Evolutionary conservation across 805 yeast genomes (phyloP).

Genomic region (Ogataea kodamae): DNA sequence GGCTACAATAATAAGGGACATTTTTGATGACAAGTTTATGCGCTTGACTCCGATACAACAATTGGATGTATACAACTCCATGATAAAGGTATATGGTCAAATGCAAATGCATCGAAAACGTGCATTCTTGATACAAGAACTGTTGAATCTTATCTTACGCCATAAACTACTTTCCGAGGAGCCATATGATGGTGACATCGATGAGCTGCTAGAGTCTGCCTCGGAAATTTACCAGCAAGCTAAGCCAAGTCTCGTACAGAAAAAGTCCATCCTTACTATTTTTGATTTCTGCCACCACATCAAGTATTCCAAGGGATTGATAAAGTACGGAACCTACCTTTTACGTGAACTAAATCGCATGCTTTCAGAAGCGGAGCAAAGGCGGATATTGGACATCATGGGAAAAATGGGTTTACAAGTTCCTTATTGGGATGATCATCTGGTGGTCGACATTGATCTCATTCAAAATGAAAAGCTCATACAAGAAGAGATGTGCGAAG

Average conservation of each 20-base stretch:
- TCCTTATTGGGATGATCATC: constrained; percentile 70
- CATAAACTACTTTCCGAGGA: constrained; percentile 12
- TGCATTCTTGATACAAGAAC: constrained; percentile 63
- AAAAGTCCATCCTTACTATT: constrained; percentile 44
- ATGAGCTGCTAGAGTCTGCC: constrained; percentile 42
- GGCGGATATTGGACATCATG: constrained; percentile 35
- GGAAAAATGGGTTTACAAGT: constrained; percentile 25
- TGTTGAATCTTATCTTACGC: constrained; percentile 45
- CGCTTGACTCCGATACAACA: constrained; percentile 50
- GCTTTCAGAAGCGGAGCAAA: constrained; percentile 58
- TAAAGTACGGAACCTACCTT: constrained; percentile 49
- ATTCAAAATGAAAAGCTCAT: constrained; percentile 34
- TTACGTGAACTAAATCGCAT: constrained; percentile 54
- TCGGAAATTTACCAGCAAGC: constrained; percentile 51
- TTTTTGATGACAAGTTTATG: constrained; percentile 43
- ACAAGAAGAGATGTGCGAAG: constrained; percentile 61
- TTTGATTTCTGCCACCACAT: constrained; percentile 51
- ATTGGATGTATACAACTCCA: constrained; percentile 57
- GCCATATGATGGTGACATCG: constrained; percentile 13
- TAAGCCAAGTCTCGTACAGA: constrained; percentile 19
- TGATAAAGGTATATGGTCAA: constrained; percentile 61
- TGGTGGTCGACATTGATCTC: constrained; percentile 33
- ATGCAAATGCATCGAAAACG: constrained; percentile 64
- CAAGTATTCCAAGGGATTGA: constrained; percentile 41
- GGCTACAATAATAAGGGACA: constrained; percentile 42